Conservation (phyloP, 2,329 filamentous ascomycete species). For the Pseudocercospora vitis region DNA sequence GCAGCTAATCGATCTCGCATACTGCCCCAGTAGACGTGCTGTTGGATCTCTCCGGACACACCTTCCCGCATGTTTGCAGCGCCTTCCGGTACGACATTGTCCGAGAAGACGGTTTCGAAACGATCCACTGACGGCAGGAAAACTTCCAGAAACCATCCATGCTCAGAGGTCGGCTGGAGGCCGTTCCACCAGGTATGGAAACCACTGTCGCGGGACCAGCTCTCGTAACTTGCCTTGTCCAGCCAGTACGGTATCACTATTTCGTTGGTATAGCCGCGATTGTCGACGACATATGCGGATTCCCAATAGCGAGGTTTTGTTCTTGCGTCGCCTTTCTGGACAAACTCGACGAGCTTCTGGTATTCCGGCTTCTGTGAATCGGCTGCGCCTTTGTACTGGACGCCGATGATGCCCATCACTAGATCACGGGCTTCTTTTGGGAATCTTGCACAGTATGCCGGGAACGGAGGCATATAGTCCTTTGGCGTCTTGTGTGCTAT, state of each 20-base stretch:
- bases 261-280: conserved; percentile 39
- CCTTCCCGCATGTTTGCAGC: conserved; percentile 44
- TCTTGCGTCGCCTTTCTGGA: conserved; percentile 25
- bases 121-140: conserved; percentile 46
- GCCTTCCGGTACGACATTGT: conserved; percentile 42
- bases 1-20: conserved; percentile 48
- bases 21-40: conserved; percentile 52
- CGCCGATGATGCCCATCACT: conserved; percentile 41
- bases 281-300: conserved; percentile 38
- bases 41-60: conserved; percentile 42
- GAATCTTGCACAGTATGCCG: conserved; percentile 39
- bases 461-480: conserved; percentile 36
- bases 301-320: conserved; percentile 36
- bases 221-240: conserved; percentile 38
- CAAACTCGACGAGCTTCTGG: conserved; percentile 22
- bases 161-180: conserved; percentile 31
- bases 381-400: conserved; percentile 27
- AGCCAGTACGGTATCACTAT: conserved; percentile 45
- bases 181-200: conserved; percentile 40
- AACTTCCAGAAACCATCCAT: conserved; percentile 48
- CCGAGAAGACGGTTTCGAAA: conserved; percentile 48
- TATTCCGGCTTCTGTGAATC: conserved; percentile 12
- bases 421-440: conserved; percentile 34
- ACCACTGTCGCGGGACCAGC: conserved; percentile 13
- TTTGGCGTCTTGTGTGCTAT: conserved; percentile 28